Conservation (phyloP, 352 stramenopile species). For the Globisporangium yorkense region DNA sequence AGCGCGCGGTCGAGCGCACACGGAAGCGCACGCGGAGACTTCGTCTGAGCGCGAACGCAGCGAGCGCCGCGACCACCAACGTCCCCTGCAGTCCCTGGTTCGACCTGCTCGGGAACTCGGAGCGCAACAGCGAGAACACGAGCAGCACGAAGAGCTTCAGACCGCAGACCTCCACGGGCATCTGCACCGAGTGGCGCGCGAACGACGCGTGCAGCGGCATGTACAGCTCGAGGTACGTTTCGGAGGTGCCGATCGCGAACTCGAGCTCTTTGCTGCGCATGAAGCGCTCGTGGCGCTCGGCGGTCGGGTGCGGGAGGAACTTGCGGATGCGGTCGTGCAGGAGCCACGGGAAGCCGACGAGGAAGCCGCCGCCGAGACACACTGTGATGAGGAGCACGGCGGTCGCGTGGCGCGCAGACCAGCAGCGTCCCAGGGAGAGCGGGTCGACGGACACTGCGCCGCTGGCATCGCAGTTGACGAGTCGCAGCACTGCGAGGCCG, state of each 20-base stretch:
- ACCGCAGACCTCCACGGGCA: constrained; percentile 31
- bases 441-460: constrained; percentile 43
- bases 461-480: constrained; percentile 49
- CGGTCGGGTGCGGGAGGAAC: constrained; percentile 21
- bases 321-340: constrained; percentile 26
- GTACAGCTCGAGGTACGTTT: constrained; percentile 53
- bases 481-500: constrained; percentile 45
- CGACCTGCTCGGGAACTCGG: constrained; percentile 22
- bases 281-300: constrained; percentile 41
- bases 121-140: constrained; percentile 46
- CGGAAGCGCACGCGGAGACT: constrained; percentile 28
- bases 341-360: constrained; percentile 36
- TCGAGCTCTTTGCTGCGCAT: constrained; percentile 46
- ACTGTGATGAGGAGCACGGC: constrained; percentile 28
- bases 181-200: constrained; percentile 18
- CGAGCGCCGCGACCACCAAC: constrained; percentile 30
- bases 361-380: constrained; percentile 31
- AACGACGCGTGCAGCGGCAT: constrained; percentile 51
- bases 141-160: constrained; percentile 47
- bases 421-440: constrained; percentile 19
- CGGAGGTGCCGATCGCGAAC: constrained; percentile 45
- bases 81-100: constrained; percentile 45
- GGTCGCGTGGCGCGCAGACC: constrained; percentile 18
- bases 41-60: constrained; percentile 19
- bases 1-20: constrained; percentile 24